phyloP scores from a whole-genome alignment of 805 yeast genomes.

The Candida taoyuanica region DNA sequence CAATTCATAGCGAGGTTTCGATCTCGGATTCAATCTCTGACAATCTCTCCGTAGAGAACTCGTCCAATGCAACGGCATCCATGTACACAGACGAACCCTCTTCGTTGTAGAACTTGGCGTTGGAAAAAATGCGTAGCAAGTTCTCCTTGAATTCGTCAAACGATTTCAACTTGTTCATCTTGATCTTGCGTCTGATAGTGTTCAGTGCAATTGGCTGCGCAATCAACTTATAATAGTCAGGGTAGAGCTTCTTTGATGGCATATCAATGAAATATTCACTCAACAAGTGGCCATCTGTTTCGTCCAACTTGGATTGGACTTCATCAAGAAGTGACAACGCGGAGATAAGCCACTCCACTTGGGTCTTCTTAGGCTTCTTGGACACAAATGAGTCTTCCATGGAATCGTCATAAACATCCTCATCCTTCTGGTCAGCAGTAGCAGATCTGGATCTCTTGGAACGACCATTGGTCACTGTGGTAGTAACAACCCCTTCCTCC shows the following conservation, averaged over 20 bases:
- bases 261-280: slow-evolving; percentile 59
- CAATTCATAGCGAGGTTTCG: neutral
- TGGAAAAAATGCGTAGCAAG: slow-evolving; percentile 69
- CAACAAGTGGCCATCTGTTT: slow-evolving; percentile 36
- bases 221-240: slow-evolving; percentile 67
- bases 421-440: slow-evolving; percentile 3
- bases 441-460: slow-evolving; percentile 23
- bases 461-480: slow-evolving; percentile 13
- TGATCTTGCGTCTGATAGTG: slow-evolving; percentile 50
- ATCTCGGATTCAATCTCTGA: slow-evolving; percentile 14
- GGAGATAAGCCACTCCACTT: slow-evolving; percentile 23
- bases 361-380: slow-evolving; percentile 23
- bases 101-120: slow-evolving; percentile 84
- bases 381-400: slow-evolving; percentile 9
- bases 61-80: slow-evolving; percentile 74
- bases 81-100: slow-evolving; percentile 83
- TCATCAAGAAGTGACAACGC: slow-evolving; percentile 40
- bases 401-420: slow-evolving; percentile 7
- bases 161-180: slow-evolving; percentile 42
- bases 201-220: slow-evolving; percentile 66
- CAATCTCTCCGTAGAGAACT: slow-evolving; percentile 59
- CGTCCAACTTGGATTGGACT: slow-evolving; percentile 30
- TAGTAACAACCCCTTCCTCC: slow-evolving; percentile 5
- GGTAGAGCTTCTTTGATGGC: slow-evolving; percentile 72
- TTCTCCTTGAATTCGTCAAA: slow-evolving; percentile 52